A percentile compares a stretch with the other conserved stretches of the same genome.
Conservation (phyloP, 2,329 filamentous ascomycete species). For the Helotiales sp. region DNA sequence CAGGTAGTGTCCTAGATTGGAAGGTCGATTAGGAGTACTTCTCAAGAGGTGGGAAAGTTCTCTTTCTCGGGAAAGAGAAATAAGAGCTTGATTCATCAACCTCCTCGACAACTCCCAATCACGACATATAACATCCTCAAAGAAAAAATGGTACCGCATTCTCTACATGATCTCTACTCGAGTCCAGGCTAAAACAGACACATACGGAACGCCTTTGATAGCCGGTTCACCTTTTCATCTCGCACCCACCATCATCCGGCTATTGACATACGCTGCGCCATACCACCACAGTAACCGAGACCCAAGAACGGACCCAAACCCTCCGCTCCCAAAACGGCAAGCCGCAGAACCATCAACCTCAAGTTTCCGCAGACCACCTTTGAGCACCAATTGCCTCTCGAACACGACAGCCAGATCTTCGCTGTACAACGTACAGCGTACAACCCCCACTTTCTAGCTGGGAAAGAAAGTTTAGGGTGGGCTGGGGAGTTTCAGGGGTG, state of each 20-base stretch:
- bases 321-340: constrained; percentile 12
- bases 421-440: background rate
- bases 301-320: background rate
- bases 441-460: constrained; percentile 10
- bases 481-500: constrained; percentile 1
- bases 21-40: background rate
- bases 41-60: background rate
- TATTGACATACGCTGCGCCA: background rate
- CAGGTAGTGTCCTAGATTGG: background rate
- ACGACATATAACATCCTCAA: too few relatives aligned
- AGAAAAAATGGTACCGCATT: too few relatives aligned
- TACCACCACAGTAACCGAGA: background rate
- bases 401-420: background rate
- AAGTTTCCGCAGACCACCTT: background rate
- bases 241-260: background rate
- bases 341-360: background rate
- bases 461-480: background rate
- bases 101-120: too few relatives aligned
- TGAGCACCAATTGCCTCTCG: background rate
- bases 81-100: too few relatives aligned
- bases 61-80: too few relatives aligned
- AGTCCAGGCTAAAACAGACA: too few relatives aligned
- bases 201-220: background rate
- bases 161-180: too few relatives aligned
- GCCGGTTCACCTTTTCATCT: background rate